These are phyloP conservation scores for Candida suzukii DNA, from an alignment of 805 yeast species.

Conservation along the genomic window DNA sequence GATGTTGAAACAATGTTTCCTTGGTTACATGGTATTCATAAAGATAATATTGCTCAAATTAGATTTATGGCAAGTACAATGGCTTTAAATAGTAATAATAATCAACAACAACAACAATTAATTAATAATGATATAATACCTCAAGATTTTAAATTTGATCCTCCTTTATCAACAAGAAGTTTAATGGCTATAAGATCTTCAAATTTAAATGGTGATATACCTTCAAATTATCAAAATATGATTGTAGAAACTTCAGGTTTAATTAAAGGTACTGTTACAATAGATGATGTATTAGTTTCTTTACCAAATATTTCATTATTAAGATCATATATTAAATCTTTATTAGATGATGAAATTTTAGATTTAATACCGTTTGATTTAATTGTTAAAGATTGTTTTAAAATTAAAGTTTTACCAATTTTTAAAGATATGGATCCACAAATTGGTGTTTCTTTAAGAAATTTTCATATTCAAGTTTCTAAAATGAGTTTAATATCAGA, in stretches of 20 bases:
- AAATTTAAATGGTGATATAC: constrained; percentile 21
- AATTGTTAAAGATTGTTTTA: constrained; percentile 35
- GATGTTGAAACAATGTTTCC: constrained; percentile 70
- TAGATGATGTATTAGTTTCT: constrained; percentile 46
- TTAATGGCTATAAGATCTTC: constrained; percentile 25
- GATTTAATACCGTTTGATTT: constrained; percentile 19
- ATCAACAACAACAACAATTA: neutral
- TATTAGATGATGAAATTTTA: constrained; percentile 14
- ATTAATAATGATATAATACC: constrained; percentile 1
- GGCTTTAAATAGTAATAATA: neutral
- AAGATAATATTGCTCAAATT: constrained; percentile 46
- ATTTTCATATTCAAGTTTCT: constrained; percentile 82
- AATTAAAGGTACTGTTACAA: constrained; percentile 47
- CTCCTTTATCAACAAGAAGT: constrained; percentile 16
- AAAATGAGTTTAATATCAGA: constrained; percentile 71
- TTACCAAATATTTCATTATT: constrained; percentile 24
- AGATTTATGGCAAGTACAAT: constrained; percentile 28
- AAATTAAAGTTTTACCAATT: constrained; percentile 38
- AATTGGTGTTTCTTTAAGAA: constrained; percentile 69
- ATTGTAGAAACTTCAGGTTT: constrained; percentile 34
- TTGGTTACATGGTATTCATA: constrained; percentile 80
- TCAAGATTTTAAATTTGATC: constrained; percentile 7
- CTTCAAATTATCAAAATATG: constrained; percentile 20
- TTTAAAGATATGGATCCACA: constrained; percentile 61
- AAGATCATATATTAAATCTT: constrained; percentile 21